Percentiles rank a stretch among this genome's conserved stretches.
Evolutionary conservation across 2,329 filamentous ascomycete genomes (phyloP).

Genomic region (Aspergillus pseudoviridinutans): DNA sequence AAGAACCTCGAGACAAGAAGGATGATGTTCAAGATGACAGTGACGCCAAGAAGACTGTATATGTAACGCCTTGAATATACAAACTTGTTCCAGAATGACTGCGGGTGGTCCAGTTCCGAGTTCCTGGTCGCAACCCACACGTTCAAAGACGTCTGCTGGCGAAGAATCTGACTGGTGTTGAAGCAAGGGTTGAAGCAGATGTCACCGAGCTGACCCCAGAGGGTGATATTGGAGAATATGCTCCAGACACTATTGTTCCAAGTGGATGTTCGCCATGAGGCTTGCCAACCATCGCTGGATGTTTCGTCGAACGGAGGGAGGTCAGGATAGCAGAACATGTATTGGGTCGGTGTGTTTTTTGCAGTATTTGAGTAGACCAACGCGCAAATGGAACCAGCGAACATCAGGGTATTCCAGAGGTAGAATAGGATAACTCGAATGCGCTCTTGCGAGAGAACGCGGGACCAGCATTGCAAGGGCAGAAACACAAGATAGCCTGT

Average conservation of each 20-base stretch:
- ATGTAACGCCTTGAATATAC: conserved; percentile 25
- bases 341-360: conserved; percentile 19
- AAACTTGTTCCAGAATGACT: conserved; percentile 13
- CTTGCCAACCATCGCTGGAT: conserved; percentile 26
- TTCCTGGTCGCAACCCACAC: conserved; percentile 8
- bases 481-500: conserved; percentile 33
- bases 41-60: conserved; percentile 25
- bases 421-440: conserved; percentile 25
- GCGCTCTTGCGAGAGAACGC: conserved; percentile 22
- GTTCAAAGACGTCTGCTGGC: conserved; percentile 17
- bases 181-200: conserved; percentile 33
- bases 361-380: conserved; percentile 21
- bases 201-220: conserved; percentile 19
- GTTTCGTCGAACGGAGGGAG: conserved; percentile 17
- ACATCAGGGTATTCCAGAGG: conserved; percentile 29
- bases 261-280: conserved; percentile 18
- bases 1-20: conserved; percentile 21
- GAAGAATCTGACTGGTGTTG: conserved; percentile 25
- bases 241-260: conserved; percentile 30
- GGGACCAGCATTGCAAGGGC: conserved; percentile 32
- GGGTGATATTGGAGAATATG: conserved; percentile 20
- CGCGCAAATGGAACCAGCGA: conserved; percentile 27
- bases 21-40: conserved; percentile 21
- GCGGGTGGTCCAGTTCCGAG: conserved; percentile 6
- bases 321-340: conserved; percentile 30